phyloP scores from a whole-genome alignment of 2,329 filamentous ascomycete genomes.

The Elsinoe batatas region DNA sequence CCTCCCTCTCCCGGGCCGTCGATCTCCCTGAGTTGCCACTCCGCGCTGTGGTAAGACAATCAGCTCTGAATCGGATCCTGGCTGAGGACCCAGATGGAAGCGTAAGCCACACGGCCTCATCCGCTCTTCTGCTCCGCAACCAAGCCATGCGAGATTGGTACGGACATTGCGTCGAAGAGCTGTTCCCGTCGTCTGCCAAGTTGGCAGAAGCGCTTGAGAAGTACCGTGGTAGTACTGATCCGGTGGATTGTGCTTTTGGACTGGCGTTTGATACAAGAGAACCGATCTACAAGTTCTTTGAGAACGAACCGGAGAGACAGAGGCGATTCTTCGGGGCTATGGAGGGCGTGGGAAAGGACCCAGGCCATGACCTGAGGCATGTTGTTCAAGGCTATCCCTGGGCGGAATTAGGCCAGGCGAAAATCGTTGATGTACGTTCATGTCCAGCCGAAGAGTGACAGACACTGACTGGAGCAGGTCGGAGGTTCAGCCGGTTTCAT shows the following conservation, averaged over 20 bases:
- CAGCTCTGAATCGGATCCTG: neutral
- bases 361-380: slow-evolving; percentile 34
- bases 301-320: neutral
- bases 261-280: neutral
- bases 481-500: slow-evolving; percentile 35
- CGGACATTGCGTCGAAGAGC: neutral
- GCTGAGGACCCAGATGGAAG: neutral
- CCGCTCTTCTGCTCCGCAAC: neutral
- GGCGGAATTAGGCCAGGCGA: slow-evolving; percentile 28
- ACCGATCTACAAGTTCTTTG: neutral
- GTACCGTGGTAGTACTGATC: neutral
- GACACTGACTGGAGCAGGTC: slow-evolving; percentile 39
- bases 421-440: neutral
- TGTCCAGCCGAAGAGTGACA: slow-evolving; percentile 34
- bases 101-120: neutral
- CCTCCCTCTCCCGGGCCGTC: neutral
- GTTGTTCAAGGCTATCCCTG: slow-evolving; percentile 48
- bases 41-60: neutral
- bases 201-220: neutral
- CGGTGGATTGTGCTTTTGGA: neutral
- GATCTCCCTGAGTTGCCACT: neutral
- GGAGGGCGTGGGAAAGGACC: neutral
- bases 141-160: neutral
- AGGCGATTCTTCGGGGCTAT: neutral
- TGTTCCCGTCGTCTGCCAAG: neutral